Conservation (phyloP, 83 land plant genomes). For the Larix sibirica region DNA sequence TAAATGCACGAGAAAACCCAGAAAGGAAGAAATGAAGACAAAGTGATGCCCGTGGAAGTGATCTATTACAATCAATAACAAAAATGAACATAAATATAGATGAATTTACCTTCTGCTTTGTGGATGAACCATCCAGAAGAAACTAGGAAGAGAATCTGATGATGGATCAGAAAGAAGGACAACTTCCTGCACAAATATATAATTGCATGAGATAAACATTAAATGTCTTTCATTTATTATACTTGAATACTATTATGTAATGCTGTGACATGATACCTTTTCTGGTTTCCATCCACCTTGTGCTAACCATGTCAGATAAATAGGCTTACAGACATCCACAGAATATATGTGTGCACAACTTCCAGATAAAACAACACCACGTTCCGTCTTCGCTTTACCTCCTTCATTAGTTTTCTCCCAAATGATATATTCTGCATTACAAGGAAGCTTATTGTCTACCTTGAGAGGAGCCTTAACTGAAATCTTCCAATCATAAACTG, state of each 20-base stretch:
- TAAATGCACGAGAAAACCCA: background rate
- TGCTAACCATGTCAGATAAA: conserved; percentile 76
- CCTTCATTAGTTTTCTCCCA: conserved; percentile 83
- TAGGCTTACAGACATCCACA: conserved; percentile 74
- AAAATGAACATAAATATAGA: background rate
- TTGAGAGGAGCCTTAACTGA: conserved; percentile 83
- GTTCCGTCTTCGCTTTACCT: conserved; percentile 52
- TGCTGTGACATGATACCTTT: conserved; percentile 49
- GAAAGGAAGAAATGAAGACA: background rate
- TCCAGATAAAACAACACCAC: conserved; percentile 71
- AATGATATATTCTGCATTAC: conserved; percentile 76
- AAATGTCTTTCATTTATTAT: background rate
- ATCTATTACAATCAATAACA: background rate
- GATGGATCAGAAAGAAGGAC: conserved; percentile 67
- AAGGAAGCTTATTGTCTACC: conserved; percentile 93
- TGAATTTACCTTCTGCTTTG: conserved; percentile 64
- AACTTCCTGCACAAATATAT: conserved; percentile 54
- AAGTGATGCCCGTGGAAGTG: background rate
- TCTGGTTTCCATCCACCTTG: conserved; percentile 96
- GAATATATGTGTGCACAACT: conserved; percentile 60
- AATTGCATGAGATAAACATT: background rate
- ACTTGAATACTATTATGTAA: background rate
- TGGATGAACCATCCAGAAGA: conserved; percentile 87
- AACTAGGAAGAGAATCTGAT: conserved; percentile 56
- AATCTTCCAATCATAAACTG: conserved; percentile 92